These are phyloP conservation scores for Phytophthora citrophthora DNA, from an alignment of 352 stramenopile genomes.

Conservation along the genomic window DNA sequence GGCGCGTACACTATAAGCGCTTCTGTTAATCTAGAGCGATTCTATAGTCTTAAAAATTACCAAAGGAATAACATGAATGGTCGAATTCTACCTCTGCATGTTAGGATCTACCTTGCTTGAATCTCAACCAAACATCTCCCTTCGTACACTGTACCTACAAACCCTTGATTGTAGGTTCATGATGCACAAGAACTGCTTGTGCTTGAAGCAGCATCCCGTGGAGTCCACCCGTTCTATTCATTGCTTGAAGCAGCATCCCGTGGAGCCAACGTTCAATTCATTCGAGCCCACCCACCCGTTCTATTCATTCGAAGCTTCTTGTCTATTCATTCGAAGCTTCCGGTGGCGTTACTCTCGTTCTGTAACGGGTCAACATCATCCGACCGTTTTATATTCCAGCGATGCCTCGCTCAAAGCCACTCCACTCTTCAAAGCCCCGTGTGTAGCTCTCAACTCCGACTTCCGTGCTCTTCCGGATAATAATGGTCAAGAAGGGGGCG, in stretches of 20 bases:
- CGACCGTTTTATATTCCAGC: conserved; percentile 29
- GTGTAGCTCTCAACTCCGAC: not conserved
- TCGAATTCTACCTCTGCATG: too few relatives aligned
- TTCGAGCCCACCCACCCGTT: too few relatives aligned
- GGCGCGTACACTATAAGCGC: too few relatives aligned
- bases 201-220: not conserved
- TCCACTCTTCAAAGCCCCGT: conserved; percentile 4
- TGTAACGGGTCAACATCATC: conserved; percentile 14
- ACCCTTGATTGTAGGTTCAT: too few relatives aligned
- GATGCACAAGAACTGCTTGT: too few relatives aligned
- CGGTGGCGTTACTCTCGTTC: not conserved
- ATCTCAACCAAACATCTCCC: not conserved
- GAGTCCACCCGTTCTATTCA: too few relatives aligned
- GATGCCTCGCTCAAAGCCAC: not conserved
- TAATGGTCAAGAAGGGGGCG: conserved; percentile 14
- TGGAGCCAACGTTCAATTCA: too few relatives aligned
- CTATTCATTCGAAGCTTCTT: not conserved
- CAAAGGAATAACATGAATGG: too few relatives aligned
- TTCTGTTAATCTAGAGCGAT: too few relatives aligned
- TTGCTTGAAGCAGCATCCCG: not conserved
- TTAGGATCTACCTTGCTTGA: too few relatives aligned
- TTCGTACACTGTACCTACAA: too few relatives aligned
- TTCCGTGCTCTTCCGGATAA: not conserved
- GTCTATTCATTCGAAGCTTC: not conserved
- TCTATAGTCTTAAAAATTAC: too few relatives aligned